These are phyloP conservation scores for Castanea crenata DNA, from an alignment of 306 rosid species.

Conservation along the genomic window DNA sequence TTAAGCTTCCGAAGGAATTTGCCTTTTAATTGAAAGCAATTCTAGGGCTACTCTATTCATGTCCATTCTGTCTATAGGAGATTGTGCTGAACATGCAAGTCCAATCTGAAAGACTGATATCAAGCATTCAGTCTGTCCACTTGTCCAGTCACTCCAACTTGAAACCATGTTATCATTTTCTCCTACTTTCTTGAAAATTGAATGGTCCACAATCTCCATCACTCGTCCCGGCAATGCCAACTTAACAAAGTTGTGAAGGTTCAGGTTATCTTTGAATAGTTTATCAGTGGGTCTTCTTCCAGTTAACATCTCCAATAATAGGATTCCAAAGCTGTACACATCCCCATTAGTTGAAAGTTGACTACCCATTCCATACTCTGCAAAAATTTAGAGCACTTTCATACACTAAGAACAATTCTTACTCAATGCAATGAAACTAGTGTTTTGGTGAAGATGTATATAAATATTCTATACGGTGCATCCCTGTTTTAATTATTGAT, in stretches of 20 bases:
- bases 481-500: too few relatives aligned
- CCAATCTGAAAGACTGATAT: background rate
- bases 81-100: slow-evolving; percentile 1
- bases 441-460: background rate
- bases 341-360: slow-evolving; percentile 6
- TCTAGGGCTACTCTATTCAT: background rate
- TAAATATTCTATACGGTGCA: too few relatives aligned
- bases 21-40: background rate
- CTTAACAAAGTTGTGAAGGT: slow-evolving; percentile 3
- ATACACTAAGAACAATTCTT: background rate
- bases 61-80: background rate
- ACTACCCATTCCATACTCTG: slow-evolving; percentile 16
- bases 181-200: background rate
- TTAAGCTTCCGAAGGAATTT: background rate
- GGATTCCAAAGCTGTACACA: slow-evolving; percentile 14
- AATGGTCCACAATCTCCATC: background rate
- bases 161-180: background rate
- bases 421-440: background rate
- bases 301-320: slow-evolving; percentile 6
- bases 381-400: background rate
- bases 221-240: background rate
- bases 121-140: background rate
- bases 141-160: background rate
- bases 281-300: slow-evolving; percentile 1
- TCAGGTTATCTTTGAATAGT: background rate